Percentiles rank a stretch among this genome's conserved stretches.
Evolutionary conservation across 1,139 yeast species (phyloP).

Genomic region (Yamadazyma triangularis): DNA sequence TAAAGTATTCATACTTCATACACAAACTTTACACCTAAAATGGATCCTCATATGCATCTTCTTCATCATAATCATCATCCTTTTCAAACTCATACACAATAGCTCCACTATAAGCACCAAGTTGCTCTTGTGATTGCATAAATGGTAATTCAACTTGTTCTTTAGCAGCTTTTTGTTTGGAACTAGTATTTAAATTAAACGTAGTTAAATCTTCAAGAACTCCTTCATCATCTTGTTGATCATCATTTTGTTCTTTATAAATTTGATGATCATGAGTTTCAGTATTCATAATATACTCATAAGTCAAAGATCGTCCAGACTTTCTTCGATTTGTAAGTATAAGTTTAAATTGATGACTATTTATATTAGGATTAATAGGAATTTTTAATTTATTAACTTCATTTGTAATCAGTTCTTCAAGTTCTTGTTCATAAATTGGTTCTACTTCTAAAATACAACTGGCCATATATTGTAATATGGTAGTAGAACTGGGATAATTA

Average conservation of each 20-base stretch:
- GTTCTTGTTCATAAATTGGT: constrained; percentile 28
- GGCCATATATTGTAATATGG: constrained; percentile 61
- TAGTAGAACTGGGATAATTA: constrained; percentile 50
- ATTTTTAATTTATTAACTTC: constrained; percentile 39
- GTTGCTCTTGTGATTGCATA: constrained; percentile 74
- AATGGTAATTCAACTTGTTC: constrained; percentile 88
- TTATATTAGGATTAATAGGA: constrained; percentile 43
- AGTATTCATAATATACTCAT: constrained; percentile 51
- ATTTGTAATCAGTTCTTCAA: constrained; percentile 42
- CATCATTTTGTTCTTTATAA: constrained; percentile 22
- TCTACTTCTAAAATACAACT: constrained; percentile 61
- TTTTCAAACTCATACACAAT: constrained; percentile 88
- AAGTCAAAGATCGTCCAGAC: constrained; percentile 73
- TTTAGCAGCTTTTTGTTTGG: constrained; percentile 69
- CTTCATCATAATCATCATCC: constrained; percentile 91
- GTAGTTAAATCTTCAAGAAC: constrained; percentile 75
- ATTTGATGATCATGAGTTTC: constrained; percentile 46
- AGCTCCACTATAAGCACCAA: constrained; percentile 78
- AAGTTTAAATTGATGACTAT: constrained; percentile 43
- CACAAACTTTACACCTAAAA: too few relatives aligned
- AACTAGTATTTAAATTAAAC: constrained; percentile 73
- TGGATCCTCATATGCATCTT: constrained; percentile 96
- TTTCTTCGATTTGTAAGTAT: constrained; percentile 67
- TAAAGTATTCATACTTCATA: too few relatives aligned
- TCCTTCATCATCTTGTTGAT: constrained; percentile 33